Evolutionary conservation across 2,329 filamentous ascomycete genomes (phyloP).

Genomic region (Colletotrichum caudatum): DNA sequence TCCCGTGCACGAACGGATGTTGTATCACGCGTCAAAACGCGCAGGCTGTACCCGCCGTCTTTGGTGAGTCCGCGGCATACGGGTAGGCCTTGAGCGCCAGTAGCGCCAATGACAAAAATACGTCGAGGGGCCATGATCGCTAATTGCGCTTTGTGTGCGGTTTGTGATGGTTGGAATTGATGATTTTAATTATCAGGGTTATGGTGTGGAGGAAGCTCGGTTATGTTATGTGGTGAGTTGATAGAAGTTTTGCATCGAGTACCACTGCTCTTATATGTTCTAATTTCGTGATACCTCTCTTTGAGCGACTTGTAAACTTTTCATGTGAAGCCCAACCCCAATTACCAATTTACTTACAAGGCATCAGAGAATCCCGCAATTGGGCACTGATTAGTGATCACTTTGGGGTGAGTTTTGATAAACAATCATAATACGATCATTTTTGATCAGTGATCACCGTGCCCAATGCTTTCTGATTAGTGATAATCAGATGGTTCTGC

Average conservation of each 20-base stretch:
- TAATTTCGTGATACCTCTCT: neutral
- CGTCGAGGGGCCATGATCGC: constrained; percentile 42
- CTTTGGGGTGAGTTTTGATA: neutral
- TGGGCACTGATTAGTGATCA: neutral
- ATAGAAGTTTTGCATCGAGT: rapidly evolving
- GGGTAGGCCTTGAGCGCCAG: constrained; percentile 64
- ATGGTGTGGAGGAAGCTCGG: neutral
- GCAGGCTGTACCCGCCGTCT: constrained; percentile 58
- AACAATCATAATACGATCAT: neutral
- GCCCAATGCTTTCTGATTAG: neutral
- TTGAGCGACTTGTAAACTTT: too few relatives aligned
- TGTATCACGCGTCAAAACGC: constrained; percentile 61
- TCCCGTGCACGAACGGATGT: constrained; percentile 55
- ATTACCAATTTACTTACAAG: neutral
- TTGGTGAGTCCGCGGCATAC: constrained; percentile 57
- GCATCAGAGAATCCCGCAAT: neutral
- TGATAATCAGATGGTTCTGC: neutral
- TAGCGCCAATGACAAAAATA: constrained; percentile 59
- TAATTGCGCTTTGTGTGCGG: neutral
- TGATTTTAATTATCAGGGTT: neutral
- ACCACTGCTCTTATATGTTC: neutral
- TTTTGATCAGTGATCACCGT: neutral
- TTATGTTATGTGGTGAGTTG: neutral
- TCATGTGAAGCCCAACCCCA: too few relatives aligned
- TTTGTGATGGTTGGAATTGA: neutral